Evolutionary conservation across 768 basidiomycete species (phyloP).

Genomic region (Sporobolomyces pararoseus): DNA sequence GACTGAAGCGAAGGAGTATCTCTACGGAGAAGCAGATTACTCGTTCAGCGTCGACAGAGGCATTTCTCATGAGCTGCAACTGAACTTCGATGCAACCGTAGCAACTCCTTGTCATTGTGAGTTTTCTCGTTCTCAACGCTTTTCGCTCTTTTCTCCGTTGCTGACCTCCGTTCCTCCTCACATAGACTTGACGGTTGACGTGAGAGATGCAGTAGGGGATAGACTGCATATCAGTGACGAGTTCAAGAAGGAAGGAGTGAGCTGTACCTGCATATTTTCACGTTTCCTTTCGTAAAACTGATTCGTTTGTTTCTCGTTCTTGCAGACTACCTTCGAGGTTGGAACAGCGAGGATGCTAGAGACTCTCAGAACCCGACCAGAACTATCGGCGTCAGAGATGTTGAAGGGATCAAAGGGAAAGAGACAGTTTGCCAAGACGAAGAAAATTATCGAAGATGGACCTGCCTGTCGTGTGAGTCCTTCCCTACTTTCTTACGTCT

Average conservation of each 20-base stretch:
- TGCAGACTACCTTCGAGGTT: conserved; percentile 70
- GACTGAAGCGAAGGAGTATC: conserved; percentile 83
- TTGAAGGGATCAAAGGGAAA: conserved; percentile 17
- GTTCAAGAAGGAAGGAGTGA: conserved; percentile 78
- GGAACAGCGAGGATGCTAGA: conserved; percentile 72
- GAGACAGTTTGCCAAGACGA: conserved; percentile 64
- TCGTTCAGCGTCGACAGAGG: conserved; percentile 79
- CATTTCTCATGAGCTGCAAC: conserved; percentile 61
- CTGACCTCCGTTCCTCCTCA: conserved; percentile 7
- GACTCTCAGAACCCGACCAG: conserved; percentile 39
- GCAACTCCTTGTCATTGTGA: conserved; percentile 89
- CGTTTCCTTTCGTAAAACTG: not conserved
- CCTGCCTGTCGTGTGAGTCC: conserved; percentile 63
- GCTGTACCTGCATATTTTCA: conserved; percentile 42
- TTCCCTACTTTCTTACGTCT: not conserved
- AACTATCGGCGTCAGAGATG: conserved; percentile 30
- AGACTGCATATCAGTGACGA: conserved; percentile 74
- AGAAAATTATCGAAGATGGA: conserved; percentile 63
- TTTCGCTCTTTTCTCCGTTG: no score
- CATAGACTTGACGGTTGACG: conserved; percentile 75
- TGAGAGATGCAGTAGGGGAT: conserved; percentile 91
- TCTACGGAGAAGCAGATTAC: conserved; percentile 90
- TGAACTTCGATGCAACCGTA: conserved; percentile 89
- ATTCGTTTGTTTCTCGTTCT: not conserved
- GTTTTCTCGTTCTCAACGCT: conserved; percentile 48